Evolutionary conservation across 163 green algal genomes (phyloP), one percentile per base, ranked within the genome.

Genomic region (Volvox carteri): DNA sequence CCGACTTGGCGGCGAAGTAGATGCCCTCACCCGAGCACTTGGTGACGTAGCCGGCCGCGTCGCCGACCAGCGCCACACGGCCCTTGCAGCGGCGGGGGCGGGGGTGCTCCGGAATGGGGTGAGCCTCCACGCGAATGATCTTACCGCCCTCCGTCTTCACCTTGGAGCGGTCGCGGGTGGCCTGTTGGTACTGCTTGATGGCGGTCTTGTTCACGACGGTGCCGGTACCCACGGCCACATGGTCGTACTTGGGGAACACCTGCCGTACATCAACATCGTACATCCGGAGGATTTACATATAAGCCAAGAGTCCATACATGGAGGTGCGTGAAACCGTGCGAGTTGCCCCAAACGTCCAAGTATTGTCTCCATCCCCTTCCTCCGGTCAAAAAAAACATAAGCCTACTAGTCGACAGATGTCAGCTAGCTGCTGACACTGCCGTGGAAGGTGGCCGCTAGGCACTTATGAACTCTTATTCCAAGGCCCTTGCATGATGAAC

Each of bases 161-260:
- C 91, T 94, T 94, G 68, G 92, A 92, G 62, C 97, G 93, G 91
- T 98, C 97, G 52, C 97, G 94, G 28, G 97, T 99, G 28, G 96
- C 97, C 87, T 99, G 97, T 95, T 99, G 98, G 94, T 99, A 99
- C 94, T 99, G 95, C 98, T 99, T 99, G 94, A 99, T 99, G 84
- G 94, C 96, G 18, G 97, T 98, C 96, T 99, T 99, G 97, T 99
- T 99, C 81, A 99, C 95, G 0, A 99, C 98, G 7, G 98, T 99
- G 84, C 98, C 98, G 4, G 98, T 99, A 89, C 98, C 97, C 6
- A 99, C 98, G 54, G 98, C 98, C 48, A 99, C 98, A 93, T 99
- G 98, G 95, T 99, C 98, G 90, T 99, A 99, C 96, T 99, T 99
- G 90, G 98, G 98, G 94, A 99, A 99, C 90, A 99, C 98, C 98